A percentile compares a stretch with the other conserved stretches of the same genome.
phyloP scores from a whole-genome alignment of 2,329 filamentous ascomycete genomes.

The Cladophialophora chaetospira region DNA sequence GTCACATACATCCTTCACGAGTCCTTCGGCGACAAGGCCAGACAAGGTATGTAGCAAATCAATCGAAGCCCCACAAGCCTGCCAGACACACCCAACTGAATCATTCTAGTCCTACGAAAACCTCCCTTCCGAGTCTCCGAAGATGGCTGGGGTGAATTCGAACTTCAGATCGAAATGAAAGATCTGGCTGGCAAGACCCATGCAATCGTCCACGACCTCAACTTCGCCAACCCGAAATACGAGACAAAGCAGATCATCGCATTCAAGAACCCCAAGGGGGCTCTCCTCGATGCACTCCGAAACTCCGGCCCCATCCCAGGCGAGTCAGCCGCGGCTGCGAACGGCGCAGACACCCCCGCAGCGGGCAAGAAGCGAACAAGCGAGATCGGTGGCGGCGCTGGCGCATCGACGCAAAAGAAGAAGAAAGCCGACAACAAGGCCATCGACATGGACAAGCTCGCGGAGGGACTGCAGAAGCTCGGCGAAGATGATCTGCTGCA shows the following conservation, averaged over 20 bases:
- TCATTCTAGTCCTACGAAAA: conserved; percentile 68
- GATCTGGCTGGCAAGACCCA: conserved; percentile 81
- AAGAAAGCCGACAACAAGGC: conserved; percentile 64
- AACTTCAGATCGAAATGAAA: conserved; percentile 83
- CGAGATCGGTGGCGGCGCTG: conserved; percentile 50
- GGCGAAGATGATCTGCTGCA: conserved; percentile 90
- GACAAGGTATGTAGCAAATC: too few species aligned
- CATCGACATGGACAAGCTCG: conserved; percentile 94
- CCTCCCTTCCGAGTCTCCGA: conserved; percentile 88
- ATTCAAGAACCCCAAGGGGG: conserved; percentile 76
- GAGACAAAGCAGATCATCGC: conserved; percentile 77
- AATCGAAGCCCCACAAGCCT: too few species aligned
- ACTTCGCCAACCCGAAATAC: conserved; percentile 81
- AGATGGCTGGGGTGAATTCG: conserved; percentile 98
- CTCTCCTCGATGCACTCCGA: conserved; percentile 74
- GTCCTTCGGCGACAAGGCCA: conserved; percentile 78
- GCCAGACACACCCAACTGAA: not conserved
- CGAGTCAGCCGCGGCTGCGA: conserved; percentile 57
- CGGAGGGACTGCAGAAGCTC: conserved; percentile 84
- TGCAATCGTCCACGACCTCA: conserved; percentile 81
- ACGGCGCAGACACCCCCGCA: conserved; percentile 50
- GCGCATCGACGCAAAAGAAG: conserved; percentile 69
- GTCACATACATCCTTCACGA: conserved; percentile 92
- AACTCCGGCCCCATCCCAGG: conserved; percentile 85
- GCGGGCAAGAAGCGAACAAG: conserved; percentile 60